phyloP scores from a whole-genome alignment of 768 basidiomycete species.

The Sistotremastrum niveocremeum region DNA sequence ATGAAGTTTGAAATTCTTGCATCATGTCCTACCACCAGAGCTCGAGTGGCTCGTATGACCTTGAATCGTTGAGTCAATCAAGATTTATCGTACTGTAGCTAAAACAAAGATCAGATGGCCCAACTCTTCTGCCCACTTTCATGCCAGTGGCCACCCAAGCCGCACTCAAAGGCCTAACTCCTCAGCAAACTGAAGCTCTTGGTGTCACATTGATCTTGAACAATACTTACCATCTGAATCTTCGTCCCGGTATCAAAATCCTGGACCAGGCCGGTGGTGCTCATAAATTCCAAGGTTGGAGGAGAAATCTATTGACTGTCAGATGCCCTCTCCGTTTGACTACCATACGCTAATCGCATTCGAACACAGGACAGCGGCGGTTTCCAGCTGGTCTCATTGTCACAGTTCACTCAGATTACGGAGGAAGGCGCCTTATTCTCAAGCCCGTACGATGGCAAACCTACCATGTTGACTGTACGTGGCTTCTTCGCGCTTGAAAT shows the following conservation, averaged over 20 bases:
- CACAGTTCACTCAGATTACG: slow-evolving; percentile 74
- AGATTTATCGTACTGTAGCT: slow-evolving; percentile 2
- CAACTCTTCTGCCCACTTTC: slow-evolving; percentile 76
- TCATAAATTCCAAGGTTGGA: slow-evolving; percentile 87
- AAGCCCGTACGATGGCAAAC: slow-evolving; percentile 76
- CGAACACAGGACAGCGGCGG: slow-evolving; percentile 67
- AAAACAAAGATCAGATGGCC: slow-evolving; percentile 39
- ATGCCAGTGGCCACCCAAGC: slow-evolving; percentile 93
- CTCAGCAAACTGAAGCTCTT: slow-evolving; percentile 70
- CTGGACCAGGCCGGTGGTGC: slow-evolving; percentile 68
- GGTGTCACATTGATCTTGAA: slow-evolving; percentile 78
- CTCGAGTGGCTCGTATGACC: slow-evolving; percentile 76
- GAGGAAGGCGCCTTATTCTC: slow-evolving; percentile 81
- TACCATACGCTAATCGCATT: slow-evolving; percentile 1
- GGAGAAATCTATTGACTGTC: slow-evolving; percentile 71
- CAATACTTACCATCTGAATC: slow-evolving; percentile 81
- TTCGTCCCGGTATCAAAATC: slow-evolving; percentile 70
- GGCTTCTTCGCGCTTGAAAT: slow-evolving; percentile 2
- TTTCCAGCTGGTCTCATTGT: slow-evolving; percentile 76
- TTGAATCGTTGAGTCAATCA: slow-evolving; percentile 47
- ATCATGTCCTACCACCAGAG: slow-evolving; percentile 67
- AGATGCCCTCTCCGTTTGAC: slow-evolving; percentile 5
- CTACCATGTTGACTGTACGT: slow-evolving; percentile 75
- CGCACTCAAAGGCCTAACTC: slow-evolving; percentile 81
- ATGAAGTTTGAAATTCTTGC: slow-evolving; percentile 82